Evolutionary conservation across 2,329 filamentous ascomycete genomes (phyloP).

Genomic region (Graphiopsis chlorocephala): DNA sequence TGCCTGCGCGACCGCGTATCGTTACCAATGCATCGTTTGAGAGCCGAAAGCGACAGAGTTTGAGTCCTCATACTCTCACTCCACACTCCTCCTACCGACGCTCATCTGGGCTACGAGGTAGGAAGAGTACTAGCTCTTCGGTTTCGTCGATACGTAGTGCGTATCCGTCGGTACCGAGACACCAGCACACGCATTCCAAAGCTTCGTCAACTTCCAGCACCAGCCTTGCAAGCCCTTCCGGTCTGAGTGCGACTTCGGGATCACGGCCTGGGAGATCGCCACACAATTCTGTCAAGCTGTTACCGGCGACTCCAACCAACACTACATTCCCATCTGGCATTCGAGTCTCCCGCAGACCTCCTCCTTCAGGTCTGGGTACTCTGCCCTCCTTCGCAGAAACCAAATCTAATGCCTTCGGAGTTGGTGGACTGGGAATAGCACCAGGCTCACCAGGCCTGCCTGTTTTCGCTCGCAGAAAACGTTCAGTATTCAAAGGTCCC

Average conservation of each 20-base stretch:
- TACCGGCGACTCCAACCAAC: conserved; percentile 80
- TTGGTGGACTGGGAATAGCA: conserved; percentile 20
- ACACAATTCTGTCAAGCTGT: conserved; percentile 89
- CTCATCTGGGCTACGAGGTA: conserved; percentile 79
- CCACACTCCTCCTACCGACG: conserved; percentile 83
- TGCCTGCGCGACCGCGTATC: conserved; percentile 42
- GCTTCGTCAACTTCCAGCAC: conserved; percentile 87
- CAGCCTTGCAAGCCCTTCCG: conserved; percentile 54
- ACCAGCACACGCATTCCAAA: conserved; percentile 80
- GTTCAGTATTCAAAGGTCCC: conserved; percentile 78
- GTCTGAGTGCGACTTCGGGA: conserved; percentile 52
- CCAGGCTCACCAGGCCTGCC: conserved; percentile 53
- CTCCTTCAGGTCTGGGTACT: conserved; percentile 31
- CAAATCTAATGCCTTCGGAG: conserved; percentile 22
- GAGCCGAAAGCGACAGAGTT: conserved; percentile 55
- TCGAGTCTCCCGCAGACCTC: conserved; percentile 53
- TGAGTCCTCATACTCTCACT: conserved; percentile 72
- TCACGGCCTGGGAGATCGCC: conserved; percentile 68
- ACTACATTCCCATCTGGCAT: conserved; percentile 79
- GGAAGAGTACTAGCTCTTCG: conserved; percentile 94
- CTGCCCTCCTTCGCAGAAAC: conserved; percentile 30
- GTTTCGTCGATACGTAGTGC: conserved; percentile 91
- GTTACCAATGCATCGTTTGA: conserved; percentile 41
- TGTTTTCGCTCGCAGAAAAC: conserved; percentile 77
- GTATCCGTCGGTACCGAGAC: conserved; percentile 67